Conservation (phyloP, 1,139 yeast genomes). For the Debaryomycetaceae sp. region DNA sequence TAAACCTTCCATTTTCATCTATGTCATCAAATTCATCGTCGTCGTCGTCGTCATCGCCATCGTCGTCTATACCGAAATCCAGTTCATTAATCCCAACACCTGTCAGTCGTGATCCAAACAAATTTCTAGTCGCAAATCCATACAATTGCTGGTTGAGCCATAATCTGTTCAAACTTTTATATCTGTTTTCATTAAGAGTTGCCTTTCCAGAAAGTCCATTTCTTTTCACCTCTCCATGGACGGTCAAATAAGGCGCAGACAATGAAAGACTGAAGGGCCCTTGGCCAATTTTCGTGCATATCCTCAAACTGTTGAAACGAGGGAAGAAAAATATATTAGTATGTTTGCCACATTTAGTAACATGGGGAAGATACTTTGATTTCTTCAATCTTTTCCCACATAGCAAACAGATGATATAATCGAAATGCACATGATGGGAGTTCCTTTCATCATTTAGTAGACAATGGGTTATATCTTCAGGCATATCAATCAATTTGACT, state of each 20-base stretch:
- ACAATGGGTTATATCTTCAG: constrained; percentile 31
- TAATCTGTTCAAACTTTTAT: constrained; percentile 50
- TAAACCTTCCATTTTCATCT: constrained; percentile 9
- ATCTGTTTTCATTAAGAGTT: constrained; percentile 48
- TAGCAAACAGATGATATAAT: constrained; percentile 31
- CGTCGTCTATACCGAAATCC: constrained; percentile 13
- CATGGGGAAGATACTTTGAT: constrained; percentile 18
- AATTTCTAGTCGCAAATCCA: constrained; percentile 32
- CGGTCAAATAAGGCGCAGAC: constrained; percentile 66
- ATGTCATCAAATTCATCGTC: constrained; percentile 12
- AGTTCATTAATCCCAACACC: constrained; percentile 3
- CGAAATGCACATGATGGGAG: constrained; percentile 17
- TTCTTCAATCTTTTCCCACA: constrained; percentile 24
- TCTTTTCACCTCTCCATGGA: constrained; percentile 68
- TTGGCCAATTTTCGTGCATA: constrained; percentile 31
- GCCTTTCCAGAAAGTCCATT: constrained; percentile 54
- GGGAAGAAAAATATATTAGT: constrained; percentile 49
- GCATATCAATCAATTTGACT: constrained; percentile 38
- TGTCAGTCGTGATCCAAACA: constrained; percentile 22
- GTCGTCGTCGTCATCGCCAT: constrained; percentile 16
- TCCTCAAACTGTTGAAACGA: constrained; percentile 29
- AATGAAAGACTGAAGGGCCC: constrained; percentile 30
- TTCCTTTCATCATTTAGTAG: constrained; percentile 21
- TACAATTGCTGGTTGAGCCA: constrained; percentile 58
- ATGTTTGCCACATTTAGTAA: constrained; percentile 20